Base-by-base conservation (phyloP, 2,329 filamentous ascomycete species). In the Metarhizium sp. region DNA sequence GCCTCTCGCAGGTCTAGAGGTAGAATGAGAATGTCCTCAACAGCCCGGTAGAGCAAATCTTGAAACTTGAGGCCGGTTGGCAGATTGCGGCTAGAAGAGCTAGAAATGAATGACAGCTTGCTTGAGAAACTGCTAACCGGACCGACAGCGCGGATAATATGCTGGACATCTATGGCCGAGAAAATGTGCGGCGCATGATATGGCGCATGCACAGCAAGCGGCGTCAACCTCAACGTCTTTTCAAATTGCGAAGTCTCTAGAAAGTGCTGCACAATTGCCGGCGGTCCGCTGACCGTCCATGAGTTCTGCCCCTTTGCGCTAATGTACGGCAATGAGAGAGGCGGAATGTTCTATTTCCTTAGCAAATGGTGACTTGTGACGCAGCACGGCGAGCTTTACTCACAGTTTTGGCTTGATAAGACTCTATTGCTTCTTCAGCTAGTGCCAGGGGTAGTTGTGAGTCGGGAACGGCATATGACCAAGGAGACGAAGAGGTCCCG, bases 381-480 rank as follows among this genome's bases (percentile, higher is more conserved):
- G 8, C 11, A n/a, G 38, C 6, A 34, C 0, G 32, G 3, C 10
- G 5, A 4, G 11, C 11, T 40, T 11, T 40, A 16, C 38, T 16
- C 13, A 40, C 38, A 13, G 38, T 16, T 11, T 40, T 40, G 38
- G 8, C 43, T 40, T 5, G 8, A 40, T 40, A 40, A 16, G 14
- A 14, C 38, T 13, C 14, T 6, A 57, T 50, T 6, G 55, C 20
- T n/a, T 51, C 36, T 46, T 57, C 48, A 20, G 52, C 55, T 4
- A 47, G 14, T 18, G 47, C 52, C 16, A 49, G 18, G 14, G 55
- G 52, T 4, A 51, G 40, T 14, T 49, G 47, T 14, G 52, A 42
- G 10, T 57, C 55, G 1, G 55, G 20, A 34, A 57, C 20, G n/a
- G 54, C 47, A 6, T 55, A 55, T 47, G 55, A 54, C 55, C 55